Conservation (phyloP, 352 stramenopile species). For the Phytophthora rubi region DNA sequence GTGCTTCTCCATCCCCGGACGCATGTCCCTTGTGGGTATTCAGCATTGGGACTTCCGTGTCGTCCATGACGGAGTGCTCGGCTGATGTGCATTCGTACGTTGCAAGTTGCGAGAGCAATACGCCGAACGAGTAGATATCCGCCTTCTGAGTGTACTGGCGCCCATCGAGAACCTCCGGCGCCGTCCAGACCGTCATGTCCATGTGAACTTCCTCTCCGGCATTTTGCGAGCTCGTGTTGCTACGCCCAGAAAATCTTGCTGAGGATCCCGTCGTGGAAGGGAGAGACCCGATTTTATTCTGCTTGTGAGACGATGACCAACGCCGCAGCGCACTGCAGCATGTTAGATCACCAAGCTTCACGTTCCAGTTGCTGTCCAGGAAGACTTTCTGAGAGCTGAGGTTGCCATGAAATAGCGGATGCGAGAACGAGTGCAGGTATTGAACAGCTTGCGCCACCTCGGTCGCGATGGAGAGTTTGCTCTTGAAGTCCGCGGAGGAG, state of each 20-base stretch:
- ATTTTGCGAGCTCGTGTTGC: slow-evolving; percentile 21
- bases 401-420: slow-evolving; percentile 49
- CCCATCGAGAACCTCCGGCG: slow-evolving; percentile 49
- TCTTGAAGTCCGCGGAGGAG: slow-evolving; percentile 34
- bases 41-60: slow-evolving; percentile 51
- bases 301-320: slow-evolving; percentile 44
- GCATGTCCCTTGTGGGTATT: slow-evolving; percentile 23
- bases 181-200: slow-evolving; percentile 59
- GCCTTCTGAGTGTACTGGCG: slow-evolving; percentile 55
- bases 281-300: slow-evolving; percentile 1
- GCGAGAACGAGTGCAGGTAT: slow-evolving; percentile 57
- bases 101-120: slow-evolving; percentile 45
- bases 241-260: slow-evolving; percentile 16
- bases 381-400: slow-evolving; percentile 56
- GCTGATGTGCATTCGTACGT: slow-evolving; percentile 49
- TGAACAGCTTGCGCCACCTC: slow-evolving; percentile 47
- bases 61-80: slow-evolving; percentile 43
- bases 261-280: slow-evolving; percentile 3
- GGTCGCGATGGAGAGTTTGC: slow-evolving; percentile 50
- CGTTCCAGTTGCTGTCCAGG: slow-evolving; percentile 41
- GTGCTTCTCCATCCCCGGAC: slow-evolving; percentile 27
- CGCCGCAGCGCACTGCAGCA: slow-evolving; percentile 48
- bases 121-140: slow-evolving; percentile 55
- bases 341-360: slow-evolving; percentile 55
- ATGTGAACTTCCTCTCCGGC: slow-evolving; percentile 41